Evolutionary conservation across 306 rosid genomes (phyloP), one percentile per base, ranked within the genome.

Genomic region (Mimosa pudica): DNA sequence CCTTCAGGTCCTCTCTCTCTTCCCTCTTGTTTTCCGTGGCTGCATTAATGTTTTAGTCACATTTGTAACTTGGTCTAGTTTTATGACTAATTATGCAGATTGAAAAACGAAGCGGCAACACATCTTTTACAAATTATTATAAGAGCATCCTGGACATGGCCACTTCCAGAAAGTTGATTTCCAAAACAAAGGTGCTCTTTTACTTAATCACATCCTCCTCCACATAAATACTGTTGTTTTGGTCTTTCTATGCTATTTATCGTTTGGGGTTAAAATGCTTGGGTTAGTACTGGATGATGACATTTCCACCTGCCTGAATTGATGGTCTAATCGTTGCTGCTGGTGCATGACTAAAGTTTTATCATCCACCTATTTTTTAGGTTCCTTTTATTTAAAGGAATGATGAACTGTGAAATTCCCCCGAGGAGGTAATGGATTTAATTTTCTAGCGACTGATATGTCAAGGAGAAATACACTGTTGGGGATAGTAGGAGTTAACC

Each of bases 131-230:
- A 18, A 96, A 89, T 70, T 88, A 93, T 81, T 95, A 91, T 83
- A 91, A 89, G 85, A 90, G 94, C 96, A 88, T 91, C 74, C 84
- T 78, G 79, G 85, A 80, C 83, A 93, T 88, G 83, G 98, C 98
- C 78, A 84, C 86, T 58, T 86, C 96, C 30, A 89, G 97, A 88
- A 84, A 85, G 79, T 58, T 70, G 76, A 54, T 85, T 78, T 65
- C 83, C 75, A 81, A 84, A 61, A 76, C 67, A 80, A 89, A 92
- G 98, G 97, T 94, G 82, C 84, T 54, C 48, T 79, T 84, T 13
- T 10, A 8, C 70, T 41, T 72, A 20, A 73, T 76, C 79, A 78
- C 77, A 73, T 63, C n/a, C 52, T 8, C 65, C 58, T 49, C 46
- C 69, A 52, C 64, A 71, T 6, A 20, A 24, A 24, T 58, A 8